Evolutionary conservation across 306 rosid genomes (phyloP).

Genomic region (Inga oerstediana): DNA sequence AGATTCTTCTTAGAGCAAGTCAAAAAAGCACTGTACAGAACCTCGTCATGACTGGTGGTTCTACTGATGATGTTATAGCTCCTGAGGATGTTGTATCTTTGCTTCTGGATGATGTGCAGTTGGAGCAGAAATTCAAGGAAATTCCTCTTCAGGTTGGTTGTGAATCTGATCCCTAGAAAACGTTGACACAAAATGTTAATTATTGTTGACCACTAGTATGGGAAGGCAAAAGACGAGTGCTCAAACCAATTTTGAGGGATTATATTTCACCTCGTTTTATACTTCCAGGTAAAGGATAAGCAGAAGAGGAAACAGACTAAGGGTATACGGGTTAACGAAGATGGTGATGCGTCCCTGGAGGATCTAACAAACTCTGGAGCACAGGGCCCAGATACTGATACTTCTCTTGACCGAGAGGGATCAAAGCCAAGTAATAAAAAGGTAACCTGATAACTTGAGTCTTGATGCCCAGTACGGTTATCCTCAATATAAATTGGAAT

Average conservation of each 20-base stretch:
- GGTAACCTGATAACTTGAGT: slow-evolving; percentile 47
- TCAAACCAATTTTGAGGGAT: slow-evolving; percentile 24
- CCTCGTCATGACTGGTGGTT: slow-evolving; percentile 99
- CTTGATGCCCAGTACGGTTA: neutral
- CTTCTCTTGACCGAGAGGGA: slow-evolving; percentile 60
- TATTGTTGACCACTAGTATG: neutral
- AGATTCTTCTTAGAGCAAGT: slow-evolving; percentile 94
- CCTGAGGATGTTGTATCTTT: slow-evolving; percentile 97
- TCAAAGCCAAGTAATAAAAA: slow-evolving; percentile 72
- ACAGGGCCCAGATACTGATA: slow-evolving; percentile 56
- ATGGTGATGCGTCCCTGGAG: slow-evolving; percentile 91
- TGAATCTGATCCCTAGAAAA: slow-evolving; percentile 24
- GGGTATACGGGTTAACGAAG: slow-evolving; percentile 85
- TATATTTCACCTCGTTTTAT: slow-evolving; percentile 21
- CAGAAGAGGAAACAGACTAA: slow-evolving; percentile 78
- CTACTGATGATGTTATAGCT: slow-evolving; percentile 94
- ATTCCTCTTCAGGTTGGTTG: slow-evolving; percentile 74
- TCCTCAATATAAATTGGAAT: no score
- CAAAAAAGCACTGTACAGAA: slow-evolving; percentile 98
- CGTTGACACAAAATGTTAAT: slow-evolving; percentile 24
- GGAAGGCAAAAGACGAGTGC: slow-evolving; percentile 14
- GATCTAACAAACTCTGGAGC: slow-evolving; percentile 59
- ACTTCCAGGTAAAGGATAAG: slow-evolving; percentile 75
- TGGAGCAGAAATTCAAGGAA: slow-evolving; percentile 90
- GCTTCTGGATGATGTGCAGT: slow-evolving; percentile 93